Evolutionary conservation across 345 rosid genomes (phyloP), one percentile per base, ranked within the genome.

Genomic region (Fremontodendron californicum): DNA sequence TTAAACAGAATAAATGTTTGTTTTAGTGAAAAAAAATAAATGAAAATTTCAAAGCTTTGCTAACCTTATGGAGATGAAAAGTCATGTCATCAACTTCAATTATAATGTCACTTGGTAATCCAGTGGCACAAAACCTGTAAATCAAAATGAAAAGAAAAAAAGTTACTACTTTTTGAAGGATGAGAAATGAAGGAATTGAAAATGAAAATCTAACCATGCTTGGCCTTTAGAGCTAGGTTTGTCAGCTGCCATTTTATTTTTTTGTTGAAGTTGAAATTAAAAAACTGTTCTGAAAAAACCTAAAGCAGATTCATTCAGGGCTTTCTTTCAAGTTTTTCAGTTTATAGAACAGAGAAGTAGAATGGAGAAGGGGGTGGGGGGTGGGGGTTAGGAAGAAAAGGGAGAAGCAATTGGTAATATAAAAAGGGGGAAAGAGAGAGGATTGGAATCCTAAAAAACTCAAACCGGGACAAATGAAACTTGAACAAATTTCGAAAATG

Each of bases 61-160:
- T 68, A 58, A 91, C 99, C 94, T 96, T 96, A 77, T 93, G 99
- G 78, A 96, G 96, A 82, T 96, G 98, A 78, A 96, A 96, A 70
- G 86, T 83, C 98, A 96, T 96, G 66, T 92, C 97, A 10, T 87
- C 93, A 0, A 96, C 93, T 76, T 96, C 94, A 75, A 92, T 82
- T 46, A 89, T 89, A 82, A 96, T 89, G 86, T 96, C 98, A 73
- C 95, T 96, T 2, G 99, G 96, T 78, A 96, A 85, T 0, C 98
- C 97, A 77, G 93, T 88, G 18, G 98, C 89, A 81, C 97, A 96
- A 75, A 96, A 93, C 99, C 98, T 95, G 83, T 78, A 84, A 74
- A 18, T 1, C 73, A 13, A 39, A 31, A 10, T 27, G 27, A 45
- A 12, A 33, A 39, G 3, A 27, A 55, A 45, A 46, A 35, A 43